These are phyloP conservation scores for Kwoniella dejecticola DNA, from an alignment of 768 basidiomycete species.

Conservation along the genomic window DNA sequence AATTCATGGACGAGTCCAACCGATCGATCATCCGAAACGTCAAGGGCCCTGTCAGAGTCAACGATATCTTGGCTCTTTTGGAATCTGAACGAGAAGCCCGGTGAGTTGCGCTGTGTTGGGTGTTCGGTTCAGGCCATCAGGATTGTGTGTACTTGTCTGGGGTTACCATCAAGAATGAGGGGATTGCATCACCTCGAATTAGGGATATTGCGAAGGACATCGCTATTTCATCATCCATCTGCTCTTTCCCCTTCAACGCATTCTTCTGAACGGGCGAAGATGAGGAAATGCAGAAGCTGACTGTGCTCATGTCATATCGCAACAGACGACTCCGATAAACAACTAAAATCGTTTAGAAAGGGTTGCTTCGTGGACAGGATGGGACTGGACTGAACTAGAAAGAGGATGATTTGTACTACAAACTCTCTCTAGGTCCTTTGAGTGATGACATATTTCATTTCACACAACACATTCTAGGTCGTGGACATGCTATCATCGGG, in stretches of 20 bases:
- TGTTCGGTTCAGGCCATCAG: not conserved
- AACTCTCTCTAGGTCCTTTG: conserved; percentile 12
- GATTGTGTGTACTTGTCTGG: not conserved
- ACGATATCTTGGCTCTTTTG: conserved; percentile 93
- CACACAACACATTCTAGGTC: conserved; percentile 6
- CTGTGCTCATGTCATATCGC: not conserved
- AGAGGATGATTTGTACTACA: conserved; percentile 14
- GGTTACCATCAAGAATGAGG: too few species aligned
- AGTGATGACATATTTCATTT: conserved; percentile 31
- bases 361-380: not conserved
- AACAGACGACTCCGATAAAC: conserved; percentile 37
- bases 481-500: not conserved
- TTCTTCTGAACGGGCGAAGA: too few species aligned
- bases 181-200: too few species aligned
- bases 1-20: conserved; percentile 96
- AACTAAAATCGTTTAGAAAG: not conserved
- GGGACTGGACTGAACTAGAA: conserved; percentile 5
- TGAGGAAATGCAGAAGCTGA: too few species aligned
- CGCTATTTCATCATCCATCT: too few species aligned
- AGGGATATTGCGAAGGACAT: too few species aligned
- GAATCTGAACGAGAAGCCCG: conserved; percentile 99
- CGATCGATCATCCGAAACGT: conserved; percentile 98
- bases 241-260: too few species aligned
- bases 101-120: conserved; percentile 61
- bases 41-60: conserved; percentile 93